phyloP scores from a whole-genome alignment of 106 monocot species.

The Allium sativum region DNA sequence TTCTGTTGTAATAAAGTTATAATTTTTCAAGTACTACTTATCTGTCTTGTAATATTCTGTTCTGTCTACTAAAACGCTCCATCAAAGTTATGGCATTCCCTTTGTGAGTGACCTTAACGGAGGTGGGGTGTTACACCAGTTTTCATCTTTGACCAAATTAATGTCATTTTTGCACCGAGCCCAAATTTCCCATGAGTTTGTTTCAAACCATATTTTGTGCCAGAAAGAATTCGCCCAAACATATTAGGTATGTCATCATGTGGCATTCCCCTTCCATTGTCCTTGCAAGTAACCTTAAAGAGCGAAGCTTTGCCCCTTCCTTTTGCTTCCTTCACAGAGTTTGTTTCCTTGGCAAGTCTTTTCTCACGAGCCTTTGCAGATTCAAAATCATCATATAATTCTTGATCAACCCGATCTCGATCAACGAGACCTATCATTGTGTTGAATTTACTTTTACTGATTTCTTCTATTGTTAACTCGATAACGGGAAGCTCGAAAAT shows the following conservation, averaged over 20 bases:
- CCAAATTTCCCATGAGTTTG: slow-evolving; percentile 99
- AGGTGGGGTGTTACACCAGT: no score
- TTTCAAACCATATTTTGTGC: slow-evolving; percentile 95
- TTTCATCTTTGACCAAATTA: slow-evolving; percentile 99
- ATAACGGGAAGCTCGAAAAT: slow-evolving; percentile 70
- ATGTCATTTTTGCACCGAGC: slow-evolving; percentile 97
- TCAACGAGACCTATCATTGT: slow-evolving; percentile 93
- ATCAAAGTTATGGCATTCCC: no score
- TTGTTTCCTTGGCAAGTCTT: slow-evolving; percentile 66
- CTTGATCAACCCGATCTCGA: slow-evolving; percentile 74
- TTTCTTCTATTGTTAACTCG: slow-evolving; percentile 88
- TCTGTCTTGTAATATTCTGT: no score
- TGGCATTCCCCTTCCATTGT: slow-evolving; percentile 99
- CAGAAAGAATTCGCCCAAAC: slow-evolving; percentile 97
- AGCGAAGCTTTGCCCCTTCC: slow-evolving; percentile 80
- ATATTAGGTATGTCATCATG: slow-evolving; percentile 99
- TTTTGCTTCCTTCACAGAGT: slow-evolving; percentile 38
- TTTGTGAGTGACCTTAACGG: no score
- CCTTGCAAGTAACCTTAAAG: slow-evolving; percentile 91
- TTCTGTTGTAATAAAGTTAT: no score
- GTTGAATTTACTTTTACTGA: slow-evolving; percentile 79
- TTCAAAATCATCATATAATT: slow-evolving; percentile 94
- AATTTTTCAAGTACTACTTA: no score
- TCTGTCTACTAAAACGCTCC: no score
- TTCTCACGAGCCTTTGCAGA: slow-evolving; percentile 97